Conservation (phyloP, 768 basidiomycete genomes). For the Kockovaella imperatae region DNA sequence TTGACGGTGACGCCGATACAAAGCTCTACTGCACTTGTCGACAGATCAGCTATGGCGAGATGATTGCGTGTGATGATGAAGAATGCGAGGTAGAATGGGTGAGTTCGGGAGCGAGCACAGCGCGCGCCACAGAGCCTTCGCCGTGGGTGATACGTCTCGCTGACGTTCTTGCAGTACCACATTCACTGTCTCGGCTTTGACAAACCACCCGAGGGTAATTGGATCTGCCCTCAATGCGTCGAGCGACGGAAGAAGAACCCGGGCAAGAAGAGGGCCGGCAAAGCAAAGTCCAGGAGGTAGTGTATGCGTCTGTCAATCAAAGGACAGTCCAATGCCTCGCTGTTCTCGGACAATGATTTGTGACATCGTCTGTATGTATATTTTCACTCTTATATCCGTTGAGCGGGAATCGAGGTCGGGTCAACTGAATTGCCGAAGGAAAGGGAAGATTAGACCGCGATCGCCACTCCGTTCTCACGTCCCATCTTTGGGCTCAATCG, state of each 20-base stretch:
- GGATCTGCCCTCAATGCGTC: slow-evolving; percentile 34
- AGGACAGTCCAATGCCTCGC: not conserved
- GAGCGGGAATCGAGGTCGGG: too few species aligned
- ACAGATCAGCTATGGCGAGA: slow-evolving; percentile 44
- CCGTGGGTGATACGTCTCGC: not conserved
- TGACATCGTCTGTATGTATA: too few species aligned
- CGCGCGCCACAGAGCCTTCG: too few species aligned
- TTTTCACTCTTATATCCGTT: too few species aligned
- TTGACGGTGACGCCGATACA: slow-evolving; percentile 31
- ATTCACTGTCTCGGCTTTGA: slow-evolving; percentile 31
- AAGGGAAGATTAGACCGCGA: too few species aligned
- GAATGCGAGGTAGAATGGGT: slow-evolving; percentile 47
- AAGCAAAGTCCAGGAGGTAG: not conserved
- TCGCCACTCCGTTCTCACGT: too few species aligned
- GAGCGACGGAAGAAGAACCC: slow-evolving; percentile 32
- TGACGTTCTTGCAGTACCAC: slow-evolving; percentile 27
- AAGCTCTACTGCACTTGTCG: slow-evolving; percentile 39
- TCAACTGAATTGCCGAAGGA: too few species aligned
- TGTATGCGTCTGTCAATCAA: not conserved
- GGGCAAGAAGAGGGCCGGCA: slow-evolving; percentile 10
- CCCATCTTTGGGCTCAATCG: too few species aligned
- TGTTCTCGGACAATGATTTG: too few species aligned
- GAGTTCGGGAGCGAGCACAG: too few species aligned
- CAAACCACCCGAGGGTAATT: slow-evolving; percentile 29
- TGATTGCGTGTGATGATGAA: slow-evolving; percentile 46